Evolutionary conservation across 176 grass and related monocot species (phyloP).

Genomic region (Panicum miliaceum): DNA sequence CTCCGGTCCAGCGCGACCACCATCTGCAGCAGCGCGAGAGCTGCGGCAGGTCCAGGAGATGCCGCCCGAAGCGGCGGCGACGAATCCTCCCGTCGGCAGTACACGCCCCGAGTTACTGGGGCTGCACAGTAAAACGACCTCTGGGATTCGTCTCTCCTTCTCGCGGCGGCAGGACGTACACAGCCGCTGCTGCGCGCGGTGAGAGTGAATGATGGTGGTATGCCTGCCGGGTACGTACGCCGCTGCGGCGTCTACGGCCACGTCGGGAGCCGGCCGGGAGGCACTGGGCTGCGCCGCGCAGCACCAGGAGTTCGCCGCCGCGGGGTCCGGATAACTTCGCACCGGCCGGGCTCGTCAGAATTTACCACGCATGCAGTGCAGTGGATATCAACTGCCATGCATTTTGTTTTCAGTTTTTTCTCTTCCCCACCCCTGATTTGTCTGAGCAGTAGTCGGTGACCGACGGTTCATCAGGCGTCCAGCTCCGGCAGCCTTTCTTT

Average conservation of each 20-base stretch:
- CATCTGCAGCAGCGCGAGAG: too few species aligned
- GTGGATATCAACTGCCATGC: not conserved
- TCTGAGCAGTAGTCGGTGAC: not conserved
- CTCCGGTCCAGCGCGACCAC: not conserved
- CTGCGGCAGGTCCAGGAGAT: not conserved
- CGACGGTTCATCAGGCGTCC: not conserved
- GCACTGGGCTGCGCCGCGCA: not conserved
- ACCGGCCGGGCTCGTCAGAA: not conserved
- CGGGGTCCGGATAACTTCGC: not conserved
- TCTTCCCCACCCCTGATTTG: not conserved
- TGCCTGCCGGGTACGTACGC: not conserved
- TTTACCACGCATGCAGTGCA: not conserved
- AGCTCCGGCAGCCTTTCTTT: slow-evolving; percentile 17
- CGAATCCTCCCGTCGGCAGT: not conserved
- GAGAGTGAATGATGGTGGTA: not conserved
- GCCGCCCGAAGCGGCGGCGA: slow-evolving; percentile 5
- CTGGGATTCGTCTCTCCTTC: not conserved
- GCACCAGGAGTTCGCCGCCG: not conserved
- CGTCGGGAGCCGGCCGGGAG: not conserved
- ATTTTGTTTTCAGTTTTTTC: not conserved
- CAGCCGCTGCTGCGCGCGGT: not conserved
- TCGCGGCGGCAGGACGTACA: too few species aligned
- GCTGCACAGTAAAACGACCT: not conserved
- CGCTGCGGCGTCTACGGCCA: not conserved
- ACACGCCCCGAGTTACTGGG: not conserved